Base-by-base conservation (phyloP, 176 grass and related monocot species). In the Triticum dicoccoides region DNA sequence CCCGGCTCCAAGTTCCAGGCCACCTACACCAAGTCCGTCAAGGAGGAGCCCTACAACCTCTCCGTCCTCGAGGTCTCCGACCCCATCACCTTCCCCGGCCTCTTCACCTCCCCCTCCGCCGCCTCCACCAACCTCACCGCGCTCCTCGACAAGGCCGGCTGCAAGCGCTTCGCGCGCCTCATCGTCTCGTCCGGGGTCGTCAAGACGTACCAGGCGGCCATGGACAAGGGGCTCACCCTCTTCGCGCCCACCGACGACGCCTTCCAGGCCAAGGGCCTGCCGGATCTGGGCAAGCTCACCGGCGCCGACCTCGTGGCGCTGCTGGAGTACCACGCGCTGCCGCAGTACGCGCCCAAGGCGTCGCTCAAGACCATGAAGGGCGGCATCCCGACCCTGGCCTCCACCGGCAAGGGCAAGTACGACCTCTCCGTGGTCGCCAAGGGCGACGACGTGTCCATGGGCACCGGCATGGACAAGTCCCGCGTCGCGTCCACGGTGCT, bases 171-270 rank as follows among this genome's bases (percentile, higher is more conserved):
- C 42, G 90, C 97, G 34, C 76, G 79, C 9, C 94, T 99, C 35
- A 81, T 99, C 71, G 58, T 78, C 1, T 85, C 92, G 27, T 96
- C 97, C 82, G 97, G 97, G 38, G 92, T 99, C 42, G 35, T 99
- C 67, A 93, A 86, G 85, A 87, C 88, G 85, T 99, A 96, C 85
- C 89, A 96, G 86, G 79, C 83, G 23, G 97, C 92, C 85, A 99
- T 99, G 97, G 87, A 83, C 87, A 99, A 96, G 89, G 94, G 51
- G 38, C 88, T 99, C 63, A 99, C 97, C 2, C 90, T 99, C 11
- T 92, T 99, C 79, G 94, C 94, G 4, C 97, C 97, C 69, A 96
- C 88, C 82, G 97, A 99, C 87, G 94, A 99, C 15, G 97, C 97
- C 6, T 99, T 99, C 87, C 89, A 93, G 61, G 94, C 94, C 58